A percentile compares a stretch with the other conserved stretches of the same genome.
phyloP scores from a whole-genome alignment of 257 asterid species.

The Cinchona pubescens region DNA sequence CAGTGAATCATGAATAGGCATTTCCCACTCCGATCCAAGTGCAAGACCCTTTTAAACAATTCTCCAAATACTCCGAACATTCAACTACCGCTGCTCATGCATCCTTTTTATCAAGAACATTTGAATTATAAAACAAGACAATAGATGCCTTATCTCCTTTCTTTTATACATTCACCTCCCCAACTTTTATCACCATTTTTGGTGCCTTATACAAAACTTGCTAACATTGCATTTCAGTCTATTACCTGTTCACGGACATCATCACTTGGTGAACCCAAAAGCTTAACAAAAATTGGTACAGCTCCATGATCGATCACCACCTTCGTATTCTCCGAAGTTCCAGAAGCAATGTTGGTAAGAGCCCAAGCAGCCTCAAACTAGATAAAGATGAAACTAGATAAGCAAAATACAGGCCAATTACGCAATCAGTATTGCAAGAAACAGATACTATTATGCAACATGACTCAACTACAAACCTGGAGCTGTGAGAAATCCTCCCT shows the following conservation, averaged over 20 bases:
- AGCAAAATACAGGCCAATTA: constrained; percentile 5
- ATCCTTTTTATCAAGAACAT: background rate
- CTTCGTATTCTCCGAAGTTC: constrained; percentile 86
- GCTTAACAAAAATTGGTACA: constrained; percentile 78
- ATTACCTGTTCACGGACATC: constrained; percentile 96
- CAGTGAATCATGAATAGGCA: background rate
- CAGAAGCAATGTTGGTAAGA: constrained; percentile 93
- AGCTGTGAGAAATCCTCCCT: constrained; percentile 82
- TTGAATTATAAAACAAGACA: too few relatives aligned
- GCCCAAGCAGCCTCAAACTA: constrained; percentile 99
- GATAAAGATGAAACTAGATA: constrained; percentile 10
- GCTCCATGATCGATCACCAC: constrained; percentile 91
- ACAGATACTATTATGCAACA: background rate
- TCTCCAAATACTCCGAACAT: background rate
- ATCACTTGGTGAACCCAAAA: constrained; percentile 79
- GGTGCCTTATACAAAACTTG: background rate
- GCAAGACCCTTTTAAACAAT: too few relatives aligned
- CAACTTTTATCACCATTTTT: too few relatives aligned
- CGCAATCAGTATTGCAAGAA: background rate
- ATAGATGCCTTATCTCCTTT: background rate
- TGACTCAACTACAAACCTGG: constrained; percentile 49
- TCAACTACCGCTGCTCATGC: background rate
- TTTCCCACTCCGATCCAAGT: background rate
- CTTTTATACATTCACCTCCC: background rate
- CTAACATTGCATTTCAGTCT: background rate